Evolutionary conservation across 805 yeast species (phyloP), one percentile per base, ranked within the genome.

Genomic region (Candida sanyiensis): DNA sequence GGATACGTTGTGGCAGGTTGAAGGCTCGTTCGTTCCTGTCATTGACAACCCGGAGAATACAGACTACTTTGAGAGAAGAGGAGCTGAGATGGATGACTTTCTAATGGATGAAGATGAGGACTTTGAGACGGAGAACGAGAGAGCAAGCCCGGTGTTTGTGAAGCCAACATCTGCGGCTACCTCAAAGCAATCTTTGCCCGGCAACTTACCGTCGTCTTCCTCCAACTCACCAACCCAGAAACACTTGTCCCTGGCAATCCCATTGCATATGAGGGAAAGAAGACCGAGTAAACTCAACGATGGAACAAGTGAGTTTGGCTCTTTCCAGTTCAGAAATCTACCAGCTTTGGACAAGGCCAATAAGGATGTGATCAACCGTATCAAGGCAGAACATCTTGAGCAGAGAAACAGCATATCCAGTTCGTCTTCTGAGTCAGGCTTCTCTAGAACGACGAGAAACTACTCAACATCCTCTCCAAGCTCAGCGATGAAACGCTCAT

Each of bases 261-360:
- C 80, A 5, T 66, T 73, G 9, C 74, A 70, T 44, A 64, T 75
- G 50, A 67, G 85, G 34, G 95, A 85, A 47, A 70, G 90, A 41
- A 67, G 93, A 35, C 77, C 86, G 3, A 75, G 85, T 46, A 72
- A 85, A 48, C 59, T 86, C 44, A 82, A 81, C 37, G 90, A 83
- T 40, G 41, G 28, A 18, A 65, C 69, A 7, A 66, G 75, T 7
- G 90, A 90, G 52, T 93, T 93, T 71, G 99, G 99, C 0, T 81
- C 93, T 4, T 93, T 93, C 60, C 81, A 85, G 43, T 93, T 85
- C 62, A 71, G 96, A 48, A 93, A 93, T 57, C 64, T 93, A 45
- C 80, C 90, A 5, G 93, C 93, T 6, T 70, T 94, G 40, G 97
- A 93, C 50, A 84, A 83, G 51, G 97, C 96, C 7, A 93, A 93